Conservation (phyloP, 2,329 filamentous ascomycete species). For the Trichoderma sp. region DNA sequence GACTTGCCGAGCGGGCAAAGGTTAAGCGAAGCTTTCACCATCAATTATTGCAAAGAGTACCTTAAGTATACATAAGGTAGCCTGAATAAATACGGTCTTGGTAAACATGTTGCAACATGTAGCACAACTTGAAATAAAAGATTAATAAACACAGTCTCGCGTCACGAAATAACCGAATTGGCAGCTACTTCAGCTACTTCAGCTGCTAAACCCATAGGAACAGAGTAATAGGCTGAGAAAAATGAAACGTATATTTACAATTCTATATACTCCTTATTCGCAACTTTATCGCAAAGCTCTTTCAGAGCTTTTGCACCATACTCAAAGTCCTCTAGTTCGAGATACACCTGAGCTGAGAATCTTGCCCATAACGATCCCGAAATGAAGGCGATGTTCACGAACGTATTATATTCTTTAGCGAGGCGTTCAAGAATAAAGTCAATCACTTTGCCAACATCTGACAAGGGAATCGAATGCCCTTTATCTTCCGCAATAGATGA, state of each 20-base stretch:
- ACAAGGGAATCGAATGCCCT: not conserved
- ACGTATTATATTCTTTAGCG: constrained; percentile 8
- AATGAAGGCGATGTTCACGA: constrained; percentile 11
- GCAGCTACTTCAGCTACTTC: not conserved
- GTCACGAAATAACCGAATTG: not conserved
- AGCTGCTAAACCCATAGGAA: not conserved
- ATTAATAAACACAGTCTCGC: too few species aligned
- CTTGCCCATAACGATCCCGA: constrained; percentile 16
- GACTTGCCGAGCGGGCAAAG: not conserved
- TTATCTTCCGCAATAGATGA: not conserved
- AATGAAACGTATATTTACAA: not conserved
- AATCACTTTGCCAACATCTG: not conserved
- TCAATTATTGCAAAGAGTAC: not conserved
- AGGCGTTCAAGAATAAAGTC: constrained; percentile 7
- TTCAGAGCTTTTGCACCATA: constrained; percentile 5
- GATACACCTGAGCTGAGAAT: constrained; percentile 17
- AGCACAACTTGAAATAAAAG: not conserved
- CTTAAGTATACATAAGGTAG: too few species aligned
- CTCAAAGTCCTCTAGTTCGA: constrained; percentile 14
- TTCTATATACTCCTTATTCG: not conserved
- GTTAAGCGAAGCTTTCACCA: too few species aligned
- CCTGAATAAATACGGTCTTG: not conserved
- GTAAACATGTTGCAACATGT: not conserved
- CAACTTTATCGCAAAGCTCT: not conserved
- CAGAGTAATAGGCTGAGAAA: not conserved